Base-by-base conservation (phyloP, 805 yeast genomes). In the Starmerella vitae region DNA sequence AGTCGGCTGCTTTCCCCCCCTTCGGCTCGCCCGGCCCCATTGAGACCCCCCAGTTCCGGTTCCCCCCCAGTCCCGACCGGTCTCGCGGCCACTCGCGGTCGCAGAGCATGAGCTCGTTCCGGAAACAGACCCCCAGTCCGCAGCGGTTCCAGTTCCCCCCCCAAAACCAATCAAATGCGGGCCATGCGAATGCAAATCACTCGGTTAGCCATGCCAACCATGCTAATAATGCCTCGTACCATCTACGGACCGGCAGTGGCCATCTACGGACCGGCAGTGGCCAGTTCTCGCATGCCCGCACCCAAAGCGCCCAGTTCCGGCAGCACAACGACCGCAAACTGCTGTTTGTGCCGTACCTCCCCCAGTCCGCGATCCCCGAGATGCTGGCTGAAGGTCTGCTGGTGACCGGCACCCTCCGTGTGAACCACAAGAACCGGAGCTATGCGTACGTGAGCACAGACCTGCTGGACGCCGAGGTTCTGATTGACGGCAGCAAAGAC, bases 391-490 rank as follows among this genome's bases (percentile, higher is more conserved):
- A 88, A 47, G 97, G 97, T 17, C 73, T 85, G 47, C 67, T 91
- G 38, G 97, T 91, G 6, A 78, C 93, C 3, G 98, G 98, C 51
- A 79, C 78, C 20, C 66, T 91, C 52, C 72, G 98, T 48, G 98
- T 91, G 32, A 91, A 91, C 63, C 86, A 85, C 61, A 91, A 91
- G 61, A 91, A 91, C 59, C 71, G 98, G 52, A 84, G 95, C 1
- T 97, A 91, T 62, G 98, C 98, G 0, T 91, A 93, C 62, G 97
- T 91, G n/a, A 76, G 94, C 5, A 88, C 97, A 1, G 96, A 86
- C 58, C 70, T 86, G 24, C 69, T 91, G 46, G 98, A 91, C 60
- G 93, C 98, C 0, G 98, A 91, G 60, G 84, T 91, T 45, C 91
- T 85, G 56, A 91, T 91, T 49, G 91, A 97, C 65, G 98, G 98